Evolutionary conservation across 192 early-diverging fungal genomes (phyloP).

Genomic region (Backusella tuberculispora): DNA sequence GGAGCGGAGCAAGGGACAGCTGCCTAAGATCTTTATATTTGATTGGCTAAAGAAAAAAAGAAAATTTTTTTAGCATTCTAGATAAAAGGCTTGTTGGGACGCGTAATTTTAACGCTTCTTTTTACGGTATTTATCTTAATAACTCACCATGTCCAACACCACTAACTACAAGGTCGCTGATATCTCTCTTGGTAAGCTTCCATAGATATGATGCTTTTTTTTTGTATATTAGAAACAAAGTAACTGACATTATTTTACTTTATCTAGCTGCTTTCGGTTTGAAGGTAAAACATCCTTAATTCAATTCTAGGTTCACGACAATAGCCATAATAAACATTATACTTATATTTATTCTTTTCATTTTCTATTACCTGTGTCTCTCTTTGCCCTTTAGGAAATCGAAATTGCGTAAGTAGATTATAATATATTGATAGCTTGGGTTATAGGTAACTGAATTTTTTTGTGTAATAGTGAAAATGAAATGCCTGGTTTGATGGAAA

Average conservation of each 20-base stretch:
- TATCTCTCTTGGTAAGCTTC: conserved; percentile 91
- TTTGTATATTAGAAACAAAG: not conserved
- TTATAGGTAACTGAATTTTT: conserved; percentile 8
- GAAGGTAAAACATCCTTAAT: conserved; percentile 93
- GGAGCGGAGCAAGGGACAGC: conserved; percentile 10
- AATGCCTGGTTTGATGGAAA: conserved; percentile 98
- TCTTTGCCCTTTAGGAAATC: conserved; percentile 90
- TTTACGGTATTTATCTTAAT: conserved; percentile 4
- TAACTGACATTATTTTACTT: conserved; percentile 20
- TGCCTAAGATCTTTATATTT: not conserved
- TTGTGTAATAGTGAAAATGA: conserved; percentile 83
- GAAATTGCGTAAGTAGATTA: conserved; percentile 45
- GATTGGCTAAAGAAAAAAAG: conserved; percentile 13
- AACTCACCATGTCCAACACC: not conserved
- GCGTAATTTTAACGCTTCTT: conserved; percentile 20
- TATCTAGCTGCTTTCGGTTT: conserved; percentile 86
- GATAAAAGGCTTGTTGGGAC: conserved; percentile 1
- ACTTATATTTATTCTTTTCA: conserved; percentile 4
- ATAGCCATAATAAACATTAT: not conserved
- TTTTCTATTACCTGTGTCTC: conserved; percentile 44
- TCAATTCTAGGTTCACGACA: not conserved
- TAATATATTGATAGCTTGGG: not conserved
- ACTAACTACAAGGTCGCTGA: conserved; percentile 70
- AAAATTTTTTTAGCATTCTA: conserved; percentile 23
- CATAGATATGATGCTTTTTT: conserved; percentile 71